Conservation (phyloP, 495 filamentous ascomycete genomes). For the Hyaloscypha variabilis region DNA sequence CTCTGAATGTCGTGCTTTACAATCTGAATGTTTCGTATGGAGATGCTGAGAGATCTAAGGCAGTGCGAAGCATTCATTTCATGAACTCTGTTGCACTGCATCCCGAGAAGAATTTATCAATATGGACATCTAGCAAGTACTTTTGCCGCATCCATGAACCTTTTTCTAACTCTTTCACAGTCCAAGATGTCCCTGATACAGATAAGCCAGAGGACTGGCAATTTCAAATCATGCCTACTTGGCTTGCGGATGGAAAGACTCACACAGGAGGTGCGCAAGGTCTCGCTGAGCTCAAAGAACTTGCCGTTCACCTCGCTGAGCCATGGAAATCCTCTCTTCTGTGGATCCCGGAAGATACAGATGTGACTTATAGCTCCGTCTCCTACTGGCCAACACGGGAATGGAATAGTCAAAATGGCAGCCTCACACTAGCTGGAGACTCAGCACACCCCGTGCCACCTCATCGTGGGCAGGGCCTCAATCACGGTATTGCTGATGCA, state of each 20-base stretch:
- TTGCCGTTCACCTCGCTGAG: conserved; percentile 1
- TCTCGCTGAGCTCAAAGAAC: conserved; percentile 1
- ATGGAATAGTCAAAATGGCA: neutral
- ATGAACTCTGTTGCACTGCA: conserved; percentile 5
- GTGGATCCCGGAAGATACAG: neutral
- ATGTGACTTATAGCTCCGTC: neutral
- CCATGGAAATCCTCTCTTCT: conserved; percentile 4
- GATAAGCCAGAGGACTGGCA: neutral
- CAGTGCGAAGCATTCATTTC: neutral
- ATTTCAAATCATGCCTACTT: conserved; percentile 4
- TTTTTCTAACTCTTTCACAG: neutral
- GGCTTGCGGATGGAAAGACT: conserved; percentile 1
- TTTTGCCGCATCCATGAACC: neutral
- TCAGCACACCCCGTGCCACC: neutral
- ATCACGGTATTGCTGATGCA: conserved; percentile 2
- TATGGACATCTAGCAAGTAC: conserved; percentile 1
- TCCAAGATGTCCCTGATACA: conserved; percentile 3
- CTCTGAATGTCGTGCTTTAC: conserved; percentile 2
- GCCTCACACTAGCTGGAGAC: neutral
- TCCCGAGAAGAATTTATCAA: conserved; percentile 4
- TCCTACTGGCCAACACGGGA: neutral
- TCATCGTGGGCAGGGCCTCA: neutral
- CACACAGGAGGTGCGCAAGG: neutral
- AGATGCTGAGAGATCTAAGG: conserved; percentile 1
- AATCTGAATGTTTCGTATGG: conserved; percentile 2